Conservation (phyloP, 345 rosid species). For the Hibiscus trionum region DNA sequence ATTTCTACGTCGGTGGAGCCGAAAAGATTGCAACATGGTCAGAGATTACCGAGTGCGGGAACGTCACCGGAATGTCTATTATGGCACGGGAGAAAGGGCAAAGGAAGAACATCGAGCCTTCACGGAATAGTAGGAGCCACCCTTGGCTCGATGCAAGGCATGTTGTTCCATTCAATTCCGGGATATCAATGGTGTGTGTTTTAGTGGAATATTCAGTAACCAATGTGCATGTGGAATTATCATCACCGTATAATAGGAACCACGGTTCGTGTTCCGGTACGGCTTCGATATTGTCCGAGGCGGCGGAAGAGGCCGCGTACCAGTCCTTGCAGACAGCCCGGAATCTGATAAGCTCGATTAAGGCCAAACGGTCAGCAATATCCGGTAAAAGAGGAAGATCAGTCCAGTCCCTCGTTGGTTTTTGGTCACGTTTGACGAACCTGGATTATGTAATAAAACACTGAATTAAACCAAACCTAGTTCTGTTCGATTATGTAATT, state of each 20-base stretch:
- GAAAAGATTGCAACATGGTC: slow-evolving; percentile 14
- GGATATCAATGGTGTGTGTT: slow-evolving; percentile 9
- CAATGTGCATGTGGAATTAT: slow-evolving; percentile 5
- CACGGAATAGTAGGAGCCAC: slow-evolving; percentile 16
- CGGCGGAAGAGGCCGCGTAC: slow-evolving; percentile 12
- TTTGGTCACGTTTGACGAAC: neutral
- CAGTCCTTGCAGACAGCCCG: slow-evolving; percentile 22
- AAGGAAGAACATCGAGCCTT: slow-evolving; percentile 20
- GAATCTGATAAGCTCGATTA: slow-evolving; percentile 20
- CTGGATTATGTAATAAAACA: neutral
- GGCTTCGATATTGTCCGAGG: slow-evolving; percentile 14
- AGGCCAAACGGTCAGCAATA: slow-evolving; percentile 14
- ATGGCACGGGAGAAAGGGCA: slow-evolving; percentile 24
- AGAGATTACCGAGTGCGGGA: neutral
- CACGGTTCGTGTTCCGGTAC: slow-evolving; percentile 2
- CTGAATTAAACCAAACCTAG: no score
- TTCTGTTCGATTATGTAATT: no score
- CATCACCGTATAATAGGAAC: slow-evolving; percentile 18
- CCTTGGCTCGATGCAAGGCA: slow-evolving; percentile 26
- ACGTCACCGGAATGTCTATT: slow-evolving; percentile 18
- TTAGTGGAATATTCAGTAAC: neutral
- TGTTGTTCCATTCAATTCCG: slow-evolving; percentile 17
- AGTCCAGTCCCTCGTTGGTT: slow-evolving; percentile 1
- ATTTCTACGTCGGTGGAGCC: slow-evolving; percentile 20
- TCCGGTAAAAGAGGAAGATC: slow-evolving; percentile 15